phyloP scores from a whole-genome alignment of 768 basidiomycete genomes.

The Ramaria sp. region DNA sequence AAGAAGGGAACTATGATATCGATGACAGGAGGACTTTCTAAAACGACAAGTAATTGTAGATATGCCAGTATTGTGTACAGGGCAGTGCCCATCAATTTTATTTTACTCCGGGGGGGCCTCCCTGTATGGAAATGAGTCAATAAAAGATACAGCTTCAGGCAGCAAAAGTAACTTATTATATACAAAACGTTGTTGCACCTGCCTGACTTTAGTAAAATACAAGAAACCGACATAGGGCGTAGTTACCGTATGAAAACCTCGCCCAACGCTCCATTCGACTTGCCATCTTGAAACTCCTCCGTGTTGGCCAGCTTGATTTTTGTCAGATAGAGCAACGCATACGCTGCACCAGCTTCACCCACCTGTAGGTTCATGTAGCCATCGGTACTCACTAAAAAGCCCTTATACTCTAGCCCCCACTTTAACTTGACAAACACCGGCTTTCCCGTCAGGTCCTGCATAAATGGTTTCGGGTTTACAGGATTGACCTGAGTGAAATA shows the following conservation, averaged over 20 bases:
- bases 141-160: constrained; percentile 12
- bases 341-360: constrained; percentile 13
- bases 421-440: constrained; percentile 90
- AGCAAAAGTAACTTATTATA: constrained; percentile 58
- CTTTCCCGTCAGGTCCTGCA: constrained; percentile 97
- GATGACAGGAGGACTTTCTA: background rate
- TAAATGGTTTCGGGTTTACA: constrained; percentile 98
- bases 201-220: constrained; percentile 4
- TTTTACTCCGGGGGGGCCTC: constrained; percentile 51
- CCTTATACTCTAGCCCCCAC: constrained; percentile 99
- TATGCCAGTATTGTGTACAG: background rate
- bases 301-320: constrained; percentile 86
- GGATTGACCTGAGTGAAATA: constrained; percentile 54
- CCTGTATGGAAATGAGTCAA: constrained; percentile 38
- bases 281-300: constrained; percentile 94
- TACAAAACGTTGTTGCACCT: constrained; percentile 96
- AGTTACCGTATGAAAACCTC: constrained; percentile 96
- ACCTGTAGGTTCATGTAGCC: constrained; percentile 99
- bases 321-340: background rate
- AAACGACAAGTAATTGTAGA: background rate
- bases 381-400: constrained; percentile 96
- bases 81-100: background rate
- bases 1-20: background rate
- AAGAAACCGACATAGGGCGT: constrained; percentile 1
- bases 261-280: constrained; percentile 92